Evolutionary conservation across 805 yeast genomes (phyloP), one percentile per base, ranked within the genome.

Genomic region (Millerozyma acaciae): DNA sequence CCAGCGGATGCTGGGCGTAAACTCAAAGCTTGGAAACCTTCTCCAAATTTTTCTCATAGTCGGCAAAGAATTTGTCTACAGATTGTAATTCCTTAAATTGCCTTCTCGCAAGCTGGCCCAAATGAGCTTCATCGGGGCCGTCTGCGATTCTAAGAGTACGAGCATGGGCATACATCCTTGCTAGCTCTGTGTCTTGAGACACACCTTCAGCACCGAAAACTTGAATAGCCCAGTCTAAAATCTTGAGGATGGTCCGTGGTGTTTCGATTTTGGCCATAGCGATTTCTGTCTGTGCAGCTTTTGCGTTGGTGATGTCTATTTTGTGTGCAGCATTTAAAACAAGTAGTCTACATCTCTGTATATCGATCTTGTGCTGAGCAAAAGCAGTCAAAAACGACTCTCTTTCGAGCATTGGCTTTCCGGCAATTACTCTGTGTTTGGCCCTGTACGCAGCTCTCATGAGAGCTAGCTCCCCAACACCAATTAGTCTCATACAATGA

Each of bases 121-220:
- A 56, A 50, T 78, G 82, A 3, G 79, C 80, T 51, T 77, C 84
- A 58, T 78, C 84, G 2, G 84, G 84, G 8, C 84, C 84, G 51
- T 79, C 84, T 10, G 84, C 83, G 35, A 77, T 73, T 41, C 84
- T 59, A 35, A 78, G 64, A 27, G 78, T 75, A 50, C 84, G 64
- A 29, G 70, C 60, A 35, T 55, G 53, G 16, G 75, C 73, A 55
- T 70, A 79, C 53, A 69, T 53, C 37, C 69, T 53, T 2, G 83
- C 76, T 49, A 79, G 58, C 32, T 73, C 77, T 7, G 78, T 70
- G 42, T 78, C 84, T 50, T 76, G 78, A 26, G 76, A 69, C 7
- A 78, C 70, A 34, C 84, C 84, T 48, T 74, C 81, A 17, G 79
- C 84, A 10, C 84, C 85, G 57, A 61, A 73, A 50, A 75, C 68